Base-by-base conservation (phyloP, 306 rosid species). In the Senna siamea region DNA sequence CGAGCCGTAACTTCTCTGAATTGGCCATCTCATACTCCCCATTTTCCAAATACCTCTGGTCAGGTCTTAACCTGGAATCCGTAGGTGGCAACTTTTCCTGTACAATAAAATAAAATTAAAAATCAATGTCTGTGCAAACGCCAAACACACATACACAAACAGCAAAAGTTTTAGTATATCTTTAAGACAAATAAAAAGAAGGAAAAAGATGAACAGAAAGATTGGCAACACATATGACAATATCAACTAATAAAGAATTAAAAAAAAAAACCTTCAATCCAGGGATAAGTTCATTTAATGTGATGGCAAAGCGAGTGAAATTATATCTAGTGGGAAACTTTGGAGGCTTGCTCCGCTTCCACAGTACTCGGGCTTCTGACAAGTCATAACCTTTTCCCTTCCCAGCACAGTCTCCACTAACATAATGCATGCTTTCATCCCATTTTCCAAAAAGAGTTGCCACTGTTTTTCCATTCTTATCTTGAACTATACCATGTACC, bases 41-140 rank as follows among this genome's bases (percentile, higher is more conserved):
- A 72, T 91, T 93, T 85, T 93, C 98, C 78, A 93, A 82, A 86
- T 89, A 84, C 79, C 98, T 86, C 80, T 93, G 98, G 68, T 93
- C 98, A 4, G 98, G 98, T 79, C 98, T 87, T 35, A 93, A 85
- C 87, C 98, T 93, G 68, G 98, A 93, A 88, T 93, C 98, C 12
- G 98, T 93, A 22, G 98, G 98, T 17, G 98, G 98, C 82, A 93
- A 85, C 80, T 75, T 88, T 72, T 86, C 92, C 98, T 93, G 85
- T 69, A 52, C 9, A 69, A 40, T 18, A 62, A 22, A 30, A 50
- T 40, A 12, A n/a, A 76, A 30, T n/a, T 64, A 26, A 66, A 22
- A 54, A 68, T 67, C 73, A 67, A 62, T 66, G 26, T 55, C 22
- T 37, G 57, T 11, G 19, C 32, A 73, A 72, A 71, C 47, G 9